A percentile compares a stretch with the other conserved stretches of the same genome.
phyloP scores from a whole-genome alignment of 306 rosid genomes.

The Cicer yamashitae region DNA sequence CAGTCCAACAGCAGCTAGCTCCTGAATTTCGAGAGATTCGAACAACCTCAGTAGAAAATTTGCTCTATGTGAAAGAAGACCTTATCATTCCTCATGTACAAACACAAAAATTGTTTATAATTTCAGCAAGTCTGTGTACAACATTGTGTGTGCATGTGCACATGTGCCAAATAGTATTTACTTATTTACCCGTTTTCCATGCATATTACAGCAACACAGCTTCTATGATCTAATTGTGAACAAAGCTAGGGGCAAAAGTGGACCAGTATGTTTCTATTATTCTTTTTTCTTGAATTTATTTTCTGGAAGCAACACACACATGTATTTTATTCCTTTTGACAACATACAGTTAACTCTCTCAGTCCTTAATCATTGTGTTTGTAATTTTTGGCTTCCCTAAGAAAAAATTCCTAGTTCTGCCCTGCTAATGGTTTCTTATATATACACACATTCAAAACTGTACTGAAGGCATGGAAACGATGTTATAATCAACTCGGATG shows the following conservation, averaged over 20 bases:
- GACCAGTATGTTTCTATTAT: slow-evolving; percentile 69
- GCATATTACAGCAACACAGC: slow-evolving; percentile 85
- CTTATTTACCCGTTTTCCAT: slow-evolving; percentile 37
- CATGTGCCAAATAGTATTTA: neutral
- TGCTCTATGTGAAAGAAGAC: slow-evolving; percentile 95
- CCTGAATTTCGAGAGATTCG: slow-evolving; percentile 95
- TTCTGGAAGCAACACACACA: neutral
- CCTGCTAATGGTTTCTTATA: neutral
- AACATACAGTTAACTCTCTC: neutral
- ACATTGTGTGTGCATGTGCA: neutral
- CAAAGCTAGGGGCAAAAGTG: slow-evolving; percentile 98
- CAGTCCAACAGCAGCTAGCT: slow-evolving; percentile 91
- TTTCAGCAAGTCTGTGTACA: neutral
- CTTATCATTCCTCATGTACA: slow-evolving; percentile 96
- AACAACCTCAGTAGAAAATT: slow-evolving; percentile 93
- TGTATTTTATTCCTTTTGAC: neutral
- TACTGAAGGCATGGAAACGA: neutral
- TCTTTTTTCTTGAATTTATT: slow-evolving; percentile 16
- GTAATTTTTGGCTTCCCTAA: neutral
- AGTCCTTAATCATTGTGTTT: neutral
- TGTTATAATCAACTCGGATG: slow-evolving; percentile 5
- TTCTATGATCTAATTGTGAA: slow-evolving; percentile 90
- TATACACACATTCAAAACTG: slow-evolving; percentile 4
- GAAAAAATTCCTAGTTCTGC: neutral
- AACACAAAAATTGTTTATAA: slow-evolving; percentile 13